Conservation (phyloP, 2,329 filamentous ascomycete species). For the Trichoderma arundinaceum region DNA sequence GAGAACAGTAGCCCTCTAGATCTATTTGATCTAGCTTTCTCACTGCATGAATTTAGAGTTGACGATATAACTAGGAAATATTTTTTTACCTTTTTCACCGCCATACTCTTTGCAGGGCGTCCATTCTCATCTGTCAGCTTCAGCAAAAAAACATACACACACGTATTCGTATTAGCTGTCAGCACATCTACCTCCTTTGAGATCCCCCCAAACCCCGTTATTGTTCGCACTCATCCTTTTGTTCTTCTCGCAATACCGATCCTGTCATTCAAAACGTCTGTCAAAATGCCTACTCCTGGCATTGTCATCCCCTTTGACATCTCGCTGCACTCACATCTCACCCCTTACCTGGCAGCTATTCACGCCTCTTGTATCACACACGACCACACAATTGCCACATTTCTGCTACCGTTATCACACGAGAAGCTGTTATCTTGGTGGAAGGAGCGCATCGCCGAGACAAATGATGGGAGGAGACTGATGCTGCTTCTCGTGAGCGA, state of each 20-base stretch:
- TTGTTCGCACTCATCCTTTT: not conserved
- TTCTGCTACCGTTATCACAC: conserved; percentile 63
- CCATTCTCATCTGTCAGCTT: conserved; percentile 2
- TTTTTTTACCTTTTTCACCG: conserved; percentile 2
- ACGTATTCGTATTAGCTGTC: conserved; percentile 1
- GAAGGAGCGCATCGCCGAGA: conserved; percentile 58
- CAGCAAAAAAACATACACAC: not conserved
- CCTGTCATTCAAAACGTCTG: not conserved
- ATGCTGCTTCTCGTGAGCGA: conserved; percentile 60
- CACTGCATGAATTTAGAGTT: not conserved
- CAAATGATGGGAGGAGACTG: conserved; percentile 51
- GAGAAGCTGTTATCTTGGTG: conserved; percentile 63
- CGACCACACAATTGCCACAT: conserved; percentile 62
- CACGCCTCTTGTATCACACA: conserved; percentile 64
- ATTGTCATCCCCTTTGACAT: conserved; percentile 52
- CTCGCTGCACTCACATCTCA: conserved; percentile 55
- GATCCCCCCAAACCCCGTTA: not conserved
- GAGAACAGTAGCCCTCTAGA: no score
- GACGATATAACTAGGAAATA: not conserved
- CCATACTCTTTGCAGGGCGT: conserved; percentile 6
- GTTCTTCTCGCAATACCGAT: not conserved
- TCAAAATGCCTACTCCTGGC: conserved; percentile 42
- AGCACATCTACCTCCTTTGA: not conserved
- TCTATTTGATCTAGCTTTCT: no score
- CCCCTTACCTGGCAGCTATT: conserved; percentile 62